Evolutionary conservation across 179 eudicot species (phyloP).

Genomic region (Camellia oleifera): DNA sequence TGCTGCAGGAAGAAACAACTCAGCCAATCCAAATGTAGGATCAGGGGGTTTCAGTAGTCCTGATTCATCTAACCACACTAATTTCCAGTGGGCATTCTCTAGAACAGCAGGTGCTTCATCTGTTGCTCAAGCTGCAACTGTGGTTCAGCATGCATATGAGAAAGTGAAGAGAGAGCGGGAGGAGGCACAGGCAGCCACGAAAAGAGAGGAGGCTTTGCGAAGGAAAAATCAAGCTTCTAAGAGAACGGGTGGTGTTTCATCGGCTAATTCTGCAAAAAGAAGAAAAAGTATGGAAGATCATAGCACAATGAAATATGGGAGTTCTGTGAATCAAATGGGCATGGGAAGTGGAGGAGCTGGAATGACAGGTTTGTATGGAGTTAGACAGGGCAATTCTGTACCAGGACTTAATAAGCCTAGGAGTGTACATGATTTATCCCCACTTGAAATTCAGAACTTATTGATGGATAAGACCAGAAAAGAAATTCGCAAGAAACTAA

Average conservation of each 20-base stretch:
- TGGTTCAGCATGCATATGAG: slow-evolving; percentile 85
- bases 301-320: slow-evolving; percentile 20
- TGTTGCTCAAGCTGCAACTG: slow-evolving; percentile 75
- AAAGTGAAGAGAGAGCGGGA: slow-evolving; percentile 83
- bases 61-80: slow-evolving; percentile 14
- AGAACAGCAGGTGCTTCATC: slow-evolving; percentile 49
- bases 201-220: slow-evolving; percentile 53
- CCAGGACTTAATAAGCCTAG: slow-evolving; percentile 24
- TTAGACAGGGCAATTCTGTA: slow-evolving; percentile 18
- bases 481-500: slow-evolving; percentile 21
- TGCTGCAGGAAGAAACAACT: slow-evolving; percentile 17
- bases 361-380: slow-evolving; percentile 5
- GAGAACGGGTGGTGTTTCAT: slow-evolving; percentile 26
- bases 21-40: slow-evolving; percentile 27
- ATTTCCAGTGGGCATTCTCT: slow-evolving; percentile 73
- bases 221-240: slow-evolving; percentile 45
- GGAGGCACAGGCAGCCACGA: slow-evolving; percentile 69
- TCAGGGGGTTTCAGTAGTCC: slow-evolving; percentile 2
- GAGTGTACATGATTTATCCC: slow-evolving; percentile 21
- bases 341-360: slow-evolving; percentile 24
- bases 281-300: slow-evolving; percentile 41
- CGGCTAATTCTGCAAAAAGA: slow-evolving; percentile 36
- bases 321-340: slow-evolving; percentile 24
- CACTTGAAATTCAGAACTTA: slow-evolving; percentile 11
- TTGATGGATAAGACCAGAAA: slow-evolving; percentile 20